Evolutionary conservation across 306 rosid genomes (phyloP), one percentile per base, ranked within the genome.

Genomic region (Gastrolobium bilobum): DNA sequence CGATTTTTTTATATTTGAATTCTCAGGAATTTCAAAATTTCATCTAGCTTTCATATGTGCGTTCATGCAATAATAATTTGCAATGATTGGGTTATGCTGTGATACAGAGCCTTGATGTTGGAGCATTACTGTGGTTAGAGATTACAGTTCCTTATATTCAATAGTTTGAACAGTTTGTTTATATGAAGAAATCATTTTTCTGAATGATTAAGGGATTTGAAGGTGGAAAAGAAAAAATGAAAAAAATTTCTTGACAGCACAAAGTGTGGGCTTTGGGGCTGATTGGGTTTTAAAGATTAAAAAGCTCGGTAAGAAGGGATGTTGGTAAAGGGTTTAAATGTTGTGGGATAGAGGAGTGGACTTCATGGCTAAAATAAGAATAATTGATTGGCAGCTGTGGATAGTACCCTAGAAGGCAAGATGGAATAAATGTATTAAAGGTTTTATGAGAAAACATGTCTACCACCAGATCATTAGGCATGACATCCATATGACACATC

Each of bases 211-310:
- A 42, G 30, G 42, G 34, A 34, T 59, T 74, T 14, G 47, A 20
- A 67, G 43, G 31, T 60, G 3, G 7, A 68, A 63, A 42, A 7
- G 14, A 43, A 38, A 48, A 83, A 20, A 26, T 59, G 34, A 7
- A 14, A 43, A 38, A 48, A 83, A 20, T 26, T 59, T 51, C 6
- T 10, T 10, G 48, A 68, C 13, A 11, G 51, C 46, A 43, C 57
- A 79, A 71, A 54, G 44, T 33, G 42, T 6, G 35, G 35, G 35
- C 62, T 79, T 54, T 35, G 53, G 50, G 69, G 38, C 30, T 66
- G 44, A 44, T 78, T 53, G 37, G 4, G 53, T 51, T 83, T 66
- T 47, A 20, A 15, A 58, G 73, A 71, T 34, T 67, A n/a, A 31
- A 63, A 57, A 37, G 7, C 26, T 57, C 10, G 0, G 5, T 71